Evolutionary conservation across 2,329 filamentous ascomycete genomes (phyloP).

Genomic region (Orbilia quercus): DNA sequence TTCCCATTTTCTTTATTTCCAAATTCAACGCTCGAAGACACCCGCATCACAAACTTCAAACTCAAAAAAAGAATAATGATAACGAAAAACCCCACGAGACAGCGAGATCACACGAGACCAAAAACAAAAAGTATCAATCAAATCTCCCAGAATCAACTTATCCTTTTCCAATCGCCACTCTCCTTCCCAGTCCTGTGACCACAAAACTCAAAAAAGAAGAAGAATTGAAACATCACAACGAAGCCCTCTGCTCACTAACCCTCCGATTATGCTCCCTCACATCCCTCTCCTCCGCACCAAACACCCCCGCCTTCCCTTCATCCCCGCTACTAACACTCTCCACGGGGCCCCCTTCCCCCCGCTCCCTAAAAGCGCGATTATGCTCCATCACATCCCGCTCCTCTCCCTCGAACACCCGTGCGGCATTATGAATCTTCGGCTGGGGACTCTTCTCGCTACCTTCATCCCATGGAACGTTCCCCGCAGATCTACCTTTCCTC

Average conservation of each 20-base stretch:
- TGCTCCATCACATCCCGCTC: constrained; percentile 47
- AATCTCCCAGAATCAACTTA: neutral
- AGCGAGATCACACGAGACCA: no score
- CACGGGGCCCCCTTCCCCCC: neutral
- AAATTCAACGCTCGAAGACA: neutral
- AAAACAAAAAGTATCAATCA: neutral
- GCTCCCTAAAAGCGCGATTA: constrained; percentile 48
- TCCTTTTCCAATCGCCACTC: no score
- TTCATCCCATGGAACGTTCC: constrained; percentile 1
- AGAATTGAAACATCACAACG: no score
- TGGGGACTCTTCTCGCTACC: constrained; percentile 5
- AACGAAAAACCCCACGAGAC: neutral
- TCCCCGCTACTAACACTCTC: neutral
- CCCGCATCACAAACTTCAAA: neutral
- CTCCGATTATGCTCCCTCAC: constrained; percentile 47
- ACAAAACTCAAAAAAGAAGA: no score
- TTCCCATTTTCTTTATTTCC: neutral
- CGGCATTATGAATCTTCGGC: constrained; percentile 26
- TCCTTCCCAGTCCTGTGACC: no score
- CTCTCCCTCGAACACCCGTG: constrained; percentile 24
- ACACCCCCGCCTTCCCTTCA: neutral
- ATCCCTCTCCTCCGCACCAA: constrained; percentile 37
- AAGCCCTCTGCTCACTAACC: constrained; percentile 8
- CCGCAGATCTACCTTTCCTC: constrained; percentile 2
- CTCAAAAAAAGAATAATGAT: constrained; percentile 1